Percentiles rank a stretch among this genome's conserved stretches.
Conservation (phyloP, 768 basidiomycete species). For the Neoboletus magnificus region DNA sequence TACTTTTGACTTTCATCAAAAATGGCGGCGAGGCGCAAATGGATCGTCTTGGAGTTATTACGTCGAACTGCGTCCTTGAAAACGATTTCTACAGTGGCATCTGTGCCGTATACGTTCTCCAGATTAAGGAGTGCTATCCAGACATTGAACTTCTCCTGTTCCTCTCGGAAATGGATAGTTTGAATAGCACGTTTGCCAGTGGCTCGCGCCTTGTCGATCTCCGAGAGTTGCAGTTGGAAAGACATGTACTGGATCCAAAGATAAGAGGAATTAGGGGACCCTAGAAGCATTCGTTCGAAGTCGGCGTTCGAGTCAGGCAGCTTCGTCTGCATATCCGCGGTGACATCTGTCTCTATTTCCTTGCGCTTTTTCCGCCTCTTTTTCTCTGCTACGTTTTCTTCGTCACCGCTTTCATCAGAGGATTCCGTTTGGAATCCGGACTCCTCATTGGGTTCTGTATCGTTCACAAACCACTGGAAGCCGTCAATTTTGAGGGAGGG, state of each 20-base stretch:
- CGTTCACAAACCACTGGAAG: constrained; percentile 67
- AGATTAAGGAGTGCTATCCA: constrained; percentile 97
- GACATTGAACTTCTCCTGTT: constrained; percentile 92
- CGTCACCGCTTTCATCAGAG: constrained; percentile 42
- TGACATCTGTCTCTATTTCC: constrained; percentile 74
- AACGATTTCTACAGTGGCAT: constrained; percentile 68
- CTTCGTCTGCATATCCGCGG: constrained; percentile 83
- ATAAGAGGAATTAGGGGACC: constrained; percentile 95
- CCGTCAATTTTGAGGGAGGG: constrained; percentile 55
- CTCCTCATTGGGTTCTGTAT: constrained; percentile 36
- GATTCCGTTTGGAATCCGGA: constrained; percentile 34
- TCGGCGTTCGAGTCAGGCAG: constrained; percentile 89
- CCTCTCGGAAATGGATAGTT: constrained; percentile 93
- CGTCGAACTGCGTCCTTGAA: constrained; percentile 89
- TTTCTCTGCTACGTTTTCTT: constrained; percentile 36
- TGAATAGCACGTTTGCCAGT: constrained; percentile 80
- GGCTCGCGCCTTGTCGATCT: constrained; percentile 90
- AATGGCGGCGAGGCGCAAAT: constrained; percentile 81
- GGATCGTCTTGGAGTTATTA: constrained; percentile 90
- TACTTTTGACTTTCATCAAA: constrained; percentile 79
- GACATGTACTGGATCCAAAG: constrained; percentile 99
- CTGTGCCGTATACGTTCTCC: constrained; percentile 90
- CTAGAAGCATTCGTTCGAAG: constrained; percentile 89
- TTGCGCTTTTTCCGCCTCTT: constrained; percentile 67
- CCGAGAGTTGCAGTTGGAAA: constrained; percentile 94